Conservation (phyloP, 2,329 filamentous ascomycete genomes). For the Delphinella strobiligena region DNA sequence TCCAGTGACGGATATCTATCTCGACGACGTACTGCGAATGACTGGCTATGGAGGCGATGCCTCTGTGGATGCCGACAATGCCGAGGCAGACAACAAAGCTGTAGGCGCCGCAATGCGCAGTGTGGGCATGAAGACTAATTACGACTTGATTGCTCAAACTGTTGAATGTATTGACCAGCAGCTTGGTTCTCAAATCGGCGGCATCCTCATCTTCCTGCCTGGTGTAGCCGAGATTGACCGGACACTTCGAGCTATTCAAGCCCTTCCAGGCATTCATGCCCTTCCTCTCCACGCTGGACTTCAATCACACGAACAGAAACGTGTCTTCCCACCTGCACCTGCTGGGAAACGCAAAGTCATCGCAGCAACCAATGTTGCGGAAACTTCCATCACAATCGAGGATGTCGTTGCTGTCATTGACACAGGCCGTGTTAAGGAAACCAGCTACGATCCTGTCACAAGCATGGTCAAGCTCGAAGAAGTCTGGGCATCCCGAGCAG, state of each 20-base stretch:
- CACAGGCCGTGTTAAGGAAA: slow-evolving; percentile 91
- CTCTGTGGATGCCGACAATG: slow-evolving; percentile 19
- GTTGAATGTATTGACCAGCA: slow-evolving; percentile 72
- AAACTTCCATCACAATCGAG: slow-evolving; percentile 97
- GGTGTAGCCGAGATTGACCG: slow-evolving; percentile 86
- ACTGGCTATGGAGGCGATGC: slow-evolving; percentile 50
- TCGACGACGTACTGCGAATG: slow-evolving; percentile 74
- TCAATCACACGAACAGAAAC: slow-evolving; percentile 74
- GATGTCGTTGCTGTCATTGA: slow-evolving; percentile 95
- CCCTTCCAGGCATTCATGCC: slow-evolving; percentile 57
- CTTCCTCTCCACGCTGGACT: slow-evolving; percentile 87
- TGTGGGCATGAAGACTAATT: slow-evolving; percentile 72
- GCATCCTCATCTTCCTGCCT: slow-evolving; percentile 90
- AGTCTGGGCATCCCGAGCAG: slow-evolving; percentile 86
- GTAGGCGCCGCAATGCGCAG: slow-evolving; percentile 30
- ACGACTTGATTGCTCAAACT: slow-evolving; percentile 69
- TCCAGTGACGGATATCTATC: slow-evolving; percentile 78
- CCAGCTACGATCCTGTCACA: slow-evolving; percentile 78
- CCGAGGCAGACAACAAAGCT: slow-evolving; percentile 31
- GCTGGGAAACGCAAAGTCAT: slow-evolving; percentile 80
- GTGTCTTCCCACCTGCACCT: slow-evolving; percentile 69
- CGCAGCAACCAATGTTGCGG: slow-evolving; percentile 90
- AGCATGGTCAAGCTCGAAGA: slow-evolving; percentile 93
- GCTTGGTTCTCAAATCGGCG: slow-evolving; percentile 61
- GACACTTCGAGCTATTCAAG: slow-evolving; percentile 55